These are phyloP conservation scores for Oryza longistaminata DNA, from an alignment of 176 grass and related monocot species.

Conservation along the genomic window DNA sequence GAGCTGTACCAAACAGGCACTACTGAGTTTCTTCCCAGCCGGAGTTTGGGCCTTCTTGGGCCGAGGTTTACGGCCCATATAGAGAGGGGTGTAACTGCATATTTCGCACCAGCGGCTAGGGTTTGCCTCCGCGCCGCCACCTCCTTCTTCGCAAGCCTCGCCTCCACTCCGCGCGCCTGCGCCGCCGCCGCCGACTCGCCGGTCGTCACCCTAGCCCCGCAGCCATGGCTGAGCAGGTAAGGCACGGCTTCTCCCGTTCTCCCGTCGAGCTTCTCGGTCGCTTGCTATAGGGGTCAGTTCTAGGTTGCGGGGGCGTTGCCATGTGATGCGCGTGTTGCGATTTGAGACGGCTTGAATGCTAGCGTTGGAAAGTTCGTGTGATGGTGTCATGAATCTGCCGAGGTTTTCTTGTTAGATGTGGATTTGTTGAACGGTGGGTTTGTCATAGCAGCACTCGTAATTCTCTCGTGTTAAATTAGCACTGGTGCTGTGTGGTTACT, in stretches of 20 bases:
- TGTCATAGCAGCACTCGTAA: neutral
- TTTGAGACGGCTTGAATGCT: no score
- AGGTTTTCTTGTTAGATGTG: neutral
- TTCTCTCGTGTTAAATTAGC: no score
- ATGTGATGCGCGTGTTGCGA: no score
- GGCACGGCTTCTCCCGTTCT: neutral
- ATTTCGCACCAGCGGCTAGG: constrained; percentile 30
- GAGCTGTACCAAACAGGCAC: no score
- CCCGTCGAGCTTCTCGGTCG: neutral
- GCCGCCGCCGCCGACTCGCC: neutral
- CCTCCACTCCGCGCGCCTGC: neutral
- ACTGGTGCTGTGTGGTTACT: no score
- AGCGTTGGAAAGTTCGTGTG: no score
- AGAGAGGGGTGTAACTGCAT: neutral
- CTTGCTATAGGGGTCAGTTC: neutral
- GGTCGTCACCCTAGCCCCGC: neutral
- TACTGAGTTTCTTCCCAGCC: no score
- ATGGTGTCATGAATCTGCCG: neutral
- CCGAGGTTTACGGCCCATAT: neutral
- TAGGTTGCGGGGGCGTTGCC: neutral
- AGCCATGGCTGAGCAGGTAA: constrained; percentile 90
- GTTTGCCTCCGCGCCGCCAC: constrained; percentile 43
- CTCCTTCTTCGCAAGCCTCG: neutral
- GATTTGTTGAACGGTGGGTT: no score
- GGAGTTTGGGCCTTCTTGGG: neutral